These are phyloP conservation scores for Allium sativum DNA, from an alignment of 106 monocot species.

Conservation along the genomic window DNA sequence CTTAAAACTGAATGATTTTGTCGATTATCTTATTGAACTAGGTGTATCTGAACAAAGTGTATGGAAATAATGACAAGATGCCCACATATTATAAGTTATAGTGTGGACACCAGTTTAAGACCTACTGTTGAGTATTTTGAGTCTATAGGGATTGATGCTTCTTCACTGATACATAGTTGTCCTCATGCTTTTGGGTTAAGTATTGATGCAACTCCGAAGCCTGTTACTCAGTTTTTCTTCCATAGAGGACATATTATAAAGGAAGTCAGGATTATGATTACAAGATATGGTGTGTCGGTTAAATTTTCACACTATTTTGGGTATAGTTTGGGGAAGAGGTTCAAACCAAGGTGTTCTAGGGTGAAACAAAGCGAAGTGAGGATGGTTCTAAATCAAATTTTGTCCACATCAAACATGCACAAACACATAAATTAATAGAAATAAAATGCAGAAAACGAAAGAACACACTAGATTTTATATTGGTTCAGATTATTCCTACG, in stretches of 20 bases:
- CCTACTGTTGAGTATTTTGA: slow-evolving; percentile 69
- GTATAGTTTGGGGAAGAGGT: slow-evolving; percentile 62
- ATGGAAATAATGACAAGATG: slow-evolving; percentile 87
- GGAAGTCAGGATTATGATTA: slow-evolving; percentile 67
- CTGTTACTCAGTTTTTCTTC: slow-evolving; percentile 80
- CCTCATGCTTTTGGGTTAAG: slow-evolving; percentile 92
- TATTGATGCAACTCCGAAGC: slow-evolving; percentile 68
- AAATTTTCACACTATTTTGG: slow-evolving; percentile 96
- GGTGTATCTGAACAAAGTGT: slow-evolving; percentile 65
- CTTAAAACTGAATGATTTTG: no score
- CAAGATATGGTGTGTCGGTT: slow-evolving; percentile 64
- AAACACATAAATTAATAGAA: no score
- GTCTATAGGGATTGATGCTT: slow-evolving; percentile 57
- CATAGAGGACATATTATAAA: slow-evolving; percentile 51
- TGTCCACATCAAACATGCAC: slow-evolving; percentile 41
- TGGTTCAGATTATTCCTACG: no score
- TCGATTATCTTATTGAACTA: slow-evolving; percentile 59
- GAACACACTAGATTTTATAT: no score
- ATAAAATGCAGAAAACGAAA: no score
- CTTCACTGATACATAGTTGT: slow-evolving; percentile 50
- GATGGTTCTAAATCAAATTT: slow-evolving; percentile 66
- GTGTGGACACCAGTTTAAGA: slow-evolving; percentile 63
- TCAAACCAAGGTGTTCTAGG: slow-evolving; percentile 58
- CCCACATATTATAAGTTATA: slow-evolving; percentile 88
- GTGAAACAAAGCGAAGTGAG: slow-evolving; percentile 42